These are phyloP conservation scores for Herpetospermum pedunculosum DNA, from an alignment of 306 rosid species.

Conservation along the genomic window DNA sequence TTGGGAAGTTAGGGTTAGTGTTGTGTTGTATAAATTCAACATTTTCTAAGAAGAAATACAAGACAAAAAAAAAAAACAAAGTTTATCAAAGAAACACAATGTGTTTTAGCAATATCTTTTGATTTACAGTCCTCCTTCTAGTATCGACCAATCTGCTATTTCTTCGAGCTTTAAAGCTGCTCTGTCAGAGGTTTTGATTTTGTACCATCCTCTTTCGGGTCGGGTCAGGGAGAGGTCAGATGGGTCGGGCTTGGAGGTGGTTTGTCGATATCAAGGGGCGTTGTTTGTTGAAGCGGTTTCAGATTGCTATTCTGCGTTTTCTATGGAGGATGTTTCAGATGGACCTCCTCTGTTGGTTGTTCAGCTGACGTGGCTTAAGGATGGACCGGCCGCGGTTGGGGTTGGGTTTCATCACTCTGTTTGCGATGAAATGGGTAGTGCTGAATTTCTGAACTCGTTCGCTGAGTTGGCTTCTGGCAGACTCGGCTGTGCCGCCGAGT, in stretches of 20 bases:
- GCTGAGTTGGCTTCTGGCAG: constrained; percentile 35
- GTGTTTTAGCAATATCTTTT: too few relatives aligned
- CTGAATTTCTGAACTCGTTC: constrained; percentile 53
- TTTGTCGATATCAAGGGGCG: constrained; percentile 63
- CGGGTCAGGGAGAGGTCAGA: constrained; percentile 33
- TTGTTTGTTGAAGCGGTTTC: constrained; percentile 60
- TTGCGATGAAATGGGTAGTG: constrained; percentile 72
- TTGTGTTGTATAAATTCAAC: too few relatives aligned
- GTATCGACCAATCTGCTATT: constrained; percentile 16
- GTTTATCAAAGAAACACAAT: too few relatives aligned
- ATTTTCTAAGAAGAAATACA: too few relatives aligned
- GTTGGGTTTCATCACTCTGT: constrained; percentile 67
- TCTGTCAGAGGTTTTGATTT: constrained; percentile 47
- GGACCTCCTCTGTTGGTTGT: constrained; percentile 62
- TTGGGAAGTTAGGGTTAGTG: too few relatives aligned
- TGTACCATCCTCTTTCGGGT: constrained; percentile 62
- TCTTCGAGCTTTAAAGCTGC: constrained; percentile 36
- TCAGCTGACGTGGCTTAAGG: constrained; percentile 74
- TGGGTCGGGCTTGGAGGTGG: constrained; percentile 41
- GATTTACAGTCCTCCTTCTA: constrained; percentile 25
- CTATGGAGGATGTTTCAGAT: constrained; percentile 53
- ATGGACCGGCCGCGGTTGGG: constrained; percentile 61
- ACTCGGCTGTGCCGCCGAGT: constrained; percentile 7
- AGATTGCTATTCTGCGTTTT: constrained; percentile 26
- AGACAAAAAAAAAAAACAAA: too few relatives aligned